phyloP scores from a whole-genome alignment of 2,329 filamentous ascomycete species.

The Penicillium sp. region DNA sequence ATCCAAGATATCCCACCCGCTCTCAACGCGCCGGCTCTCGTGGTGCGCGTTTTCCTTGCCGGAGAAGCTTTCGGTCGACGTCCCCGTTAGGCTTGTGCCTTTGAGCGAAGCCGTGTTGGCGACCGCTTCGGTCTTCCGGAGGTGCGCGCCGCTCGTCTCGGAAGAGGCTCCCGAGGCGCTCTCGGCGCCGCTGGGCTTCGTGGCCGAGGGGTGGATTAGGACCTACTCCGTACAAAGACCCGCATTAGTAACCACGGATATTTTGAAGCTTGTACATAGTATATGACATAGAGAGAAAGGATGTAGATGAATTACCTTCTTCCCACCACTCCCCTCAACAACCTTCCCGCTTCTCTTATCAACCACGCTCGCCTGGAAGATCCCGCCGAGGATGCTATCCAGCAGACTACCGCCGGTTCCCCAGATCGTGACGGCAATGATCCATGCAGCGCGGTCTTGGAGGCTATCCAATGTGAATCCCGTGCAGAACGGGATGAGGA shows the following conservation, averaged over 20 bases:
- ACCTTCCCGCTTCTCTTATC: slow-evolving; percentile 85
- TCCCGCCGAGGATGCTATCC: slow-evolving; percentile 84
- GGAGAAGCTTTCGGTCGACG: slow-evolving; percentile 22
- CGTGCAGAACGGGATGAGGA: slow-evolving; percentile 72
- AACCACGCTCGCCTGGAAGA: slow-evolving; percentile 83
- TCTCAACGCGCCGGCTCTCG: slow-evolving; percentile 69
- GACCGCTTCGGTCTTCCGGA: slow-evolving; percentile 35
- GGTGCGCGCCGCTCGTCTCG: slow-evolving; percentile 28
- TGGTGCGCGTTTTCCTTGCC: slow-evolving; percentile 40
- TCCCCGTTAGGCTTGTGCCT: slow-evolving; percentile 24
- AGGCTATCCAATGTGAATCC: slow-evolving; percentile 19
- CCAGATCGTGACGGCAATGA: slow-evolving; percentile 67
- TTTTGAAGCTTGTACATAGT: no score
- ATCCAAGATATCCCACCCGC: slow-evolving; percentile 75
- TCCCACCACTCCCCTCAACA: slow-evolving; percentile 81
- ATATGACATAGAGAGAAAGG: not conserved
- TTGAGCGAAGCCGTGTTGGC: slow-evolving; percentile 36
- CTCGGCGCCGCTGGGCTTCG: slow-evolving; percentile 26
- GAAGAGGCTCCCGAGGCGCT: slow-evolving; percentile 10
- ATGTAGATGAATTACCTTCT: slow-evolving; percentile 51
- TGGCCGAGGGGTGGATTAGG: slow-evolving; percentile 32
- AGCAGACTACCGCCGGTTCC: slow-evolving; percentile 80
- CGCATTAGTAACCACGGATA: no score
- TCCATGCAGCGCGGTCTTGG: slow-evolving; percentile 58
- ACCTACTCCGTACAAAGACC: not conserved